These are phyloP conservation scores for Physcomitrium patens DNA, from an alignment of 225 moss, liverwort and hornwort species.

Conservation along the genomic window DNA sequence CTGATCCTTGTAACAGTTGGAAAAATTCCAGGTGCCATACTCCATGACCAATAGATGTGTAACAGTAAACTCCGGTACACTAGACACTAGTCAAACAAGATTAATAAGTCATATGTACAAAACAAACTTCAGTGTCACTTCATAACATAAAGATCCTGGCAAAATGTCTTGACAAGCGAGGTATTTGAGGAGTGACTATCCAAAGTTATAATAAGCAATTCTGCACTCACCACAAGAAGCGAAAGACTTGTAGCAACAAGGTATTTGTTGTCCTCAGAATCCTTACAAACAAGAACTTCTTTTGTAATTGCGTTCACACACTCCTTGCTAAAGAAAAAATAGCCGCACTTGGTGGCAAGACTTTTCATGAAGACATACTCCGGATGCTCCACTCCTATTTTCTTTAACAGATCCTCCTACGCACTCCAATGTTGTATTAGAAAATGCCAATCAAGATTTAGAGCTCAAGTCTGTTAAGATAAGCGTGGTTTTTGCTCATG, in stretches of 20 bases:
- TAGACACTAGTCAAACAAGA: neutral
- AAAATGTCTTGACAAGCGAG: neutral
- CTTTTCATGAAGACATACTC: slow-evolving; percentile 83
- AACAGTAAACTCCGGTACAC: neutral
- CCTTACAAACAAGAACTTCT: slow-evolving; percentile 56
- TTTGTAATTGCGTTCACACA: slow-evolving; percentile 75
- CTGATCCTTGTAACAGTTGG: neutral
- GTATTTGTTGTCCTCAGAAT: slow-evolving; percentile 65
- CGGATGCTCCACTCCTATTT: slow-evolving; percentile 78
- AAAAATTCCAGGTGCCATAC: neutral
- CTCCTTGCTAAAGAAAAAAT: slow-evolving; percentile 79
- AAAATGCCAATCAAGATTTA: neutral
- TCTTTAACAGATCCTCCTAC: slow-evolving; percentile 82
- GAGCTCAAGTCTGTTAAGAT: neutral
- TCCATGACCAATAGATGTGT: neutral
- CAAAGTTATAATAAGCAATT: slow-evolving; percentile 6
- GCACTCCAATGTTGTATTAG: slow-evolving; percentile 22
- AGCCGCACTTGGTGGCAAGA: slow-evolving; percentile 80
- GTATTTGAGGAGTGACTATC: neutral
- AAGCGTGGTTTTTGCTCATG: neutral
- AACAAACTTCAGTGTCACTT: neutral
- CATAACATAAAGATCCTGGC: neutral
- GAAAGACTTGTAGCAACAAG: slow-evolving; percentile 67
- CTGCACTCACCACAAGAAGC: slow-evolving; percentile 77
- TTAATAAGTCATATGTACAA: neutral